Percentiles rank a stretch among this genome's conserved stretches.
Conservation (phyloP, 495 filamentous ascomycete genomes). For the Talaromyces ruber region DNA sequence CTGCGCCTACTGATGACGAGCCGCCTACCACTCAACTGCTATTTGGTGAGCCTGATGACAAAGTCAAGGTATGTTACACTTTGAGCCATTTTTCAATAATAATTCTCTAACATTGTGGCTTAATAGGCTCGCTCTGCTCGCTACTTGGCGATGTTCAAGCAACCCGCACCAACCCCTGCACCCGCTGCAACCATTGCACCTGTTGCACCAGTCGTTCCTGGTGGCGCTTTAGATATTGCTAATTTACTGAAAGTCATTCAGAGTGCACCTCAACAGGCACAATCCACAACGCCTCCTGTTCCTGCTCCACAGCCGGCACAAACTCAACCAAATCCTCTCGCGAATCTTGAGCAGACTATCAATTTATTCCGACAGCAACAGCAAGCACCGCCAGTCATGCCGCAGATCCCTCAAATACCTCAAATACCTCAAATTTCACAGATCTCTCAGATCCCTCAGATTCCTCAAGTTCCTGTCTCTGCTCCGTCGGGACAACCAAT, state of each 20-base stretch:
- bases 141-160: conserved; percentile 32
- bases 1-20: conserved; percentile 32
- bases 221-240: conserved; percentile 33
- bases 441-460: conserved; percentile 15
- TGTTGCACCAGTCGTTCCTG: conserved; percentile 17
- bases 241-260: conserved; percentile 40
- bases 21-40: conserved; percentile 19
- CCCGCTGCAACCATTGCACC: conserved; percentile 5
- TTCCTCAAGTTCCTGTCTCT: conserved; percentile 15
- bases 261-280: conserved; percentile 22
- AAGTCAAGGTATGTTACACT: conserved; percentile 32
- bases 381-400: conserved; percentile 9
- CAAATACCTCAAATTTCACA: conserved; percentile 11
- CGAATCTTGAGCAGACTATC: conserved; percentile 32
- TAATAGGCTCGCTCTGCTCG: conserved; percentile 34
- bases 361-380: conserved; percentile 37
- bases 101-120: conserved; percentile 5
- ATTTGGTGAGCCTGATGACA: conserved; percentile 43
- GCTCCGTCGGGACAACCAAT: conserved; percentile 14
- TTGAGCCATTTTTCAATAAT: neutral
- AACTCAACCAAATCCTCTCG: conserved; percentile 19
- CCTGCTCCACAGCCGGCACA: conserved; percentile 20
- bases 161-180: conserved; percentile 16
- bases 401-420: conserved; percentile 11
- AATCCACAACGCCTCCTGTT: conserved; percentile 12